Evolutionary conservation across 2,329 filamentous ascomycete species (phyloP), one percentile per base, ranked within the genome.

Genomic region (Cladobotryum protrusum): DNA sequence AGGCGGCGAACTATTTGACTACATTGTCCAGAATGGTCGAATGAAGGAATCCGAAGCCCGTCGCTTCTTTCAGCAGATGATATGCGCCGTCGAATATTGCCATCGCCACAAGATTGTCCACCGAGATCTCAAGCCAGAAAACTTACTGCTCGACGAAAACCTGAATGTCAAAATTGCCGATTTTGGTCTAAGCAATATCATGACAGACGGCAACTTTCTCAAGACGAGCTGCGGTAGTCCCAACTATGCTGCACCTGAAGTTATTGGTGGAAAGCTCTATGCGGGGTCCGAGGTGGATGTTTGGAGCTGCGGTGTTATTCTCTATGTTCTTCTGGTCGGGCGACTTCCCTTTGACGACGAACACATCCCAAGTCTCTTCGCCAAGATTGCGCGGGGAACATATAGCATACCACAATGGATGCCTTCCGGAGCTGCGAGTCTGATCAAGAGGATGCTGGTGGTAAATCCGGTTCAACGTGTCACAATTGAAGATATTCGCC

Each of bases 121-220:
- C 70, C 86, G 93, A 67, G 93, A 99, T 67, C 73, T 99, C 55
- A 99, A 99, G 69, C 93, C 93, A 9, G 93, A 99, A 75, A 99
- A 99, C 65, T 73, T 99, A 44, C 80, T 99, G 40, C 83, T 99
- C 46, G 93, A 99, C 70, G 89, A 95, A 57, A 86, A 95, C 52
- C 85, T 96, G 64, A 96, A 99, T 62, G 92, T 99, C 71, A 99
- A 99, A 75, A 99, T 99, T 72, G 93, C 93, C 61, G 93, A 99
- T 71, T 99, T 99, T 60, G 93, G 93, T 51, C 77, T 99, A 50
- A 97, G 92, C 74, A 99, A 99, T 67, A 99, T 99, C 72, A 99
- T 99, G 93, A 97, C 93, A 0, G 93, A 99, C 66, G 93, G 93
- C 20, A 99, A 99, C 67, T 99, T 99, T 66, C 81, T 99, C 62